Percentiles rank a stretch among this genome's conserved stretches.
Conservation (phyloP, 148 eudicot genomes). For the Diospyros kaki region DNA sequence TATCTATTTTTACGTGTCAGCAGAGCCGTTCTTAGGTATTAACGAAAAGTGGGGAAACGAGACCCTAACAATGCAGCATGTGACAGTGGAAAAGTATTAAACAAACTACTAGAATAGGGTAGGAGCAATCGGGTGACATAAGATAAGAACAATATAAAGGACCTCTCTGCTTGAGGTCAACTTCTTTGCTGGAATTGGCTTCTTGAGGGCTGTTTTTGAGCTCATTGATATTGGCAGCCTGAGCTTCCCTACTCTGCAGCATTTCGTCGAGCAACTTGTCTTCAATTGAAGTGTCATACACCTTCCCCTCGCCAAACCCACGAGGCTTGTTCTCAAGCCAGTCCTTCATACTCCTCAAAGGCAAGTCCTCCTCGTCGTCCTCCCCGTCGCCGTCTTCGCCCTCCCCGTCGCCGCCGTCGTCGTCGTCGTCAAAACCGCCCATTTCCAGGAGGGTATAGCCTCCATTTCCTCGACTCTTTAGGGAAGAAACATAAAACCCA, state of each 20-base stretch:
- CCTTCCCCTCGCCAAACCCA: slow-evolving; percentile 92
- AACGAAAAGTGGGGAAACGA: background rate
- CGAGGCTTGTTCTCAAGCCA: slow-evolving; percentile 62
- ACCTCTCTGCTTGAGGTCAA: slow-evolving; percentile 25
- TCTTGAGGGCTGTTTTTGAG: slow-evolving; percentile 47
- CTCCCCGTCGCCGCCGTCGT: slow-evolving; percentile 23
- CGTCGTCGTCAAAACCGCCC: slow-evolving; percentile 31
- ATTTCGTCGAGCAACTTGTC: slow-evolving; percentile 74
- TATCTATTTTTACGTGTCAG: too few relatives aligned
- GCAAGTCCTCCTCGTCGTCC: slow-evolving; percentile 49
- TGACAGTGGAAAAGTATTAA: background rate
- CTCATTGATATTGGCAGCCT: slow-evolving; percentile 59
- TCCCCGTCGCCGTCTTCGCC: slow-evolving; percentile 36
- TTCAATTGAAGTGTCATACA: slow-evolving; percentile 79
- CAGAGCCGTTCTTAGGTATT: background rate
- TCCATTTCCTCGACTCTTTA: slow-evolving; percentile 32
- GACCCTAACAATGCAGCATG: background rate
- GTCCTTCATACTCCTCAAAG: slow-evolving; percentile 44
- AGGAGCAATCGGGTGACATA: background rate
- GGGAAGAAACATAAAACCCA: slow-evolving; percentile 38
- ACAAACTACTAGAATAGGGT: background rate
- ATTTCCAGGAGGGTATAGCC: slow-evolving; percentile 16
- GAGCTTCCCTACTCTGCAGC: slow-evolving; percentile 66
- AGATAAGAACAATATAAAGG: background rate
- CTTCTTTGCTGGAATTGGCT: slow-evolving; percentile 28